phyloP scores from a whole-genome alignment of 805 yeast species.

The Cephaloascus albidus region DNA sequence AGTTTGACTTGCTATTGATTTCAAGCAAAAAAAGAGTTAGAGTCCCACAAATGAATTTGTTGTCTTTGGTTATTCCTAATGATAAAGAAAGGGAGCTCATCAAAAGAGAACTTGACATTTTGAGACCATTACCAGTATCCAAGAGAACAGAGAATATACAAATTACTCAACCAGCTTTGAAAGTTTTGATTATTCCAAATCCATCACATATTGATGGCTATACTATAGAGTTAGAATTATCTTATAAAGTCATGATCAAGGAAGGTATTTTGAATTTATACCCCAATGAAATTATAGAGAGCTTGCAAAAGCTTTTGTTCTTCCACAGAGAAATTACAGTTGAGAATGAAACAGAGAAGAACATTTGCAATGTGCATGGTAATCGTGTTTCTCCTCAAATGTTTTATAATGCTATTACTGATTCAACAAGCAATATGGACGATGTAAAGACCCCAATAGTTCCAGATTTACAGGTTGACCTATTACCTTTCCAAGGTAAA shows the following conservation, averaged over 20 bases:
- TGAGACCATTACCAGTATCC: not conserved
- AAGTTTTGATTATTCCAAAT: not conserved
- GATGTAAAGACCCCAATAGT: slow-evolving; percentile 14
- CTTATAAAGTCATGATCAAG: not conserved
- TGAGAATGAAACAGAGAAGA: not conserved
- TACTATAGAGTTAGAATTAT: not conserved
- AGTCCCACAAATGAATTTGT: not conserved
- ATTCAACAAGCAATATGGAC: slow-evolving; percentile 24
- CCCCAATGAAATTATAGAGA: not conserved
- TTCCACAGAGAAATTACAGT: not conserved
- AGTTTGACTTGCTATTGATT: too few relatives aligned
- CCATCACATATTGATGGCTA: too few relatives aligned
- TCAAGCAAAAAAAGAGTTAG: not conserved
- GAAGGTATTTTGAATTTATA: not conserved
- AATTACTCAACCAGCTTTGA: not conserved
- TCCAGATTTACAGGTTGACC: slow-evolving; percentile 31
- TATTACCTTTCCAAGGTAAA: slow-evolving; percentile 42
- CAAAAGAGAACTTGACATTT: not conserved
- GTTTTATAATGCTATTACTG: slow-evolving; percentile 43
- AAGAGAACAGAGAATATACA: not conserved
- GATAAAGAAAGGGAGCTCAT: not conserved
- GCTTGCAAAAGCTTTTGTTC: not conserved
- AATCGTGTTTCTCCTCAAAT: slow-evolving; percentile 20
- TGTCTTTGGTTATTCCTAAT: not conserved
- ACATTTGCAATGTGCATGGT: not conserved